A percentile compares a stretch with the other conserved stretches of the same genome.
Conservation (phyloP, 2,329 filamentous ascomycete genomes). For the Pseudodiploospora longispora region DNA sequence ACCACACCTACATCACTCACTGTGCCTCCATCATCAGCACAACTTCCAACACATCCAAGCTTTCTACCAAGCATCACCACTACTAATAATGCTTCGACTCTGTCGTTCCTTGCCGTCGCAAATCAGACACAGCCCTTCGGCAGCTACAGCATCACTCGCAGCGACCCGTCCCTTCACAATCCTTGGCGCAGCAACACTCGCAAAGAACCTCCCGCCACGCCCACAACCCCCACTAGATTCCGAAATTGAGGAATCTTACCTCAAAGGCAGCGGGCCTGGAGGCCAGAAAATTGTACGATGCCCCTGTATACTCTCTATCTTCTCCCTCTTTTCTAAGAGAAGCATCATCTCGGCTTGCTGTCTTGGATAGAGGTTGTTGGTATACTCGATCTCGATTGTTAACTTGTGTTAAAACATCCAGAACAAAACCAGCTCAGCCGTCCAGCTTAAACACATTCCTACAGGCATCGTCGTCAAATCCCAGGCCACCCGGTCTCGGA, state of each 20-base stretch:
- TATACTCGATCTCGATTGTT: background rate
- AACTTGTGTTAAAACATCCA: conserved; percentile 17
- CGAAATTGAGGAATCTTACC: conserved; percentile 76
- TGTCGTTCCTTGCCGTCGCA: no score
- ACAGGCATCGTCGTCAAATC: conserved; percentile 92
- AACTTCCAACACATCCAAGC: no score
- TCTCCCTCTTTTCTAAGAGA: conserved; percentile 4
- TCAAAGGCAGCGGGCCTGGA: conserved; percentile 87
- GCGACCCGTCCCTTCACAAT: conserved; percentile 21
- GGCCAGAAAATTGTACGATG: conserved; percentile 81
- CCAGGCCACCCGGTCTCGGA: conserved; percentile 80
- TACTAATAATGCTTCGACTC: no score
- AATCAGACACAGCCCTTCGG: no score
- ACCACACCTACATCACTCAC: no score
- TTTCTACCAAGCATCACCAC: no score
- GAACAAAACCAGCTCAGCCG: conserved; percentile 96
- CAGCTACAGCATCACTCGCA: background rate
- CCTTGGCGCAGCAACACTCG: conserved; percentile 15
- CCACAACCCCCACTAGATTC: conserved; percentile 63
- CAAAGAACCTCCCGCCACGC: conserved; percentile 63
- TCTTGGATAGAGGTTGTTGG: background rate
- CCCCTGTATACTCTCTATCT: background rate
- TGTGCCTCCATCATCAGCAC: no score
- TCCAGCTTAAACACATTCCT: conserved; percentile 83
- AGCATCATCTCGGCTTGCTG: background rate